phyloP scores from a whole-genome alignment of 495 filamentous ascomycete species.

The Podospora appendiculata region DNA sequence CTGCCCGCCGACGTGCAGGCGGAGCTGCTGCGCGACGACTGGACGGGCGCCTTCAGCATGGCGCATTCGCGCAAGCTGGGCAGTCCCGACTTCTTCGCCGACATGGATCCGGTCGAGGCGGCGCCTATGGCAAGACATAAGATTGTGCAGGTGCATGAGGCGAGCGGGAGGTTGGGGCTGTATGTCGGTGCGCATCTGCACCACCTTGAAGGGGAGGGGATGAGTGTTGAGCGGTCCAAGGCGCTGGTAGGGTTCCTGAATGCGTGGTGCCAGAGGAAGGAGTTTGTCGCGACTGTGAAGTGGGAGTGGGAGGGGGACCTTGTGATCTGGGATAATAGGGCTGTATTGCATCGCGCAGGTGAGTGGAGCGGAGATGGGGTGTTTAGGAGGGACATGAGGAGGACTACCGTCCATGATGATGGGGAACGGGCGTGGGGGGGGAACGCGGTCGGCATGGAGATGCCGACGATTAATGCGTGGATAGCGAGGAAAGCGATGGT shows the following conservation, averaged over 20 bases:
- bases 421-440: conserved; percentile 36
- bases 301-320: conserved; percentile 45
- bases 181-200: conserved; percentile 49
- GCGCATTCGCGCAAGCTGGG: conserved; percentile 47
- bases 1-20: conserved; percentile 31
- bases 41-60: conserved; percentile 48
- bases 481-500: neutral
- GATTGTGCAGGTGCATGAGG: conserved; percentile 46
- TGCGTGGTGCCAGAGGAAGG: conserved; percentile 39
- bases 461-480: conserved; percentile 4
- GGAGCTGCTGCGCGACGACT: conserved; percentile 35
- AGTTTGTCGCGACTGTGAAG: conserved; percentile 37
- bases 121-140: conserved; percentile 42
- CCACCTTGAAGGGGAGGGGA: conserved; percentile 42
- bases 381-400: conserved; percentile 43
- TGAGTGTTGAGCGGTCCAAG: conserved; percentile 23
- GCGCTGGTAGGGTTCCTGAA: conserved; percentile 38
- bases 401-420: conserved; percentile 47
- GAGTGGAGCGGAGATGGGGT: conserved; percentile 44
- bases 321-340: conserved; percentile 55
- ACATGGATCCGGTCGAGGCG: conserved; percentile 34
- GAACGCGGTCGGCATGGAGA: conserved; percentile 18
- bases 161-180: conserved; percentile 43
- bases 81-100: conserved; percentile 40
- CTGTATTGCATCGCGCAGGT: conserved; percentile 46